Percentiles rank a stretch among this genome's conserved stretches.
These are phyloP conservation scores for Fusarium avenaceum DNA, from an alignment of 2,329 filamentous ascomycete genomes.

Conservation along the genomic window DNA sequence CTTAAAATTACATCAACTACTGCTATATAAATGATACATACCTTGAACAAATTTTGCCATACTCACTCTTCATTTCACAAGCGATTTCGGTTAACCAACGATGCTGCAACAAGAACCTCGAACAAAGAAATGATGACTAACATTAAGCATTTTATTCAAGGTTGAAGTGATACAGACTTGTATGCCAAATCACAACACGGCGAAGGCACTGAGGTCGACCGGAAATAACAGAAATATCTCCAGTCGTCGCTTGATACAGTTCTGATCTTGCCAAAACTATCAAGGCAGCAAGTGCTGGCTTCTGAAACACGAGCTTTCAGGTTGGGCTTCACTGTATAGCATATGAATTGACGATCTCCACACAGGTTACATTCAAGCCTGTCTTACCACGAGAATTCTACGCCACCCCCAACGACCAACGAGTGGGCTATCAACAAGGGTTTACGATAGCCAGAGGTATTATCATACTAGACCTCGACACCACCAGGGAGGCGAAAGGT, in stretches of 20 bases:
- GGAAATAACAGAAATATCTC: neutral
- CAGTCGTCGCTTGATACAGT: constrained; percentile 5
- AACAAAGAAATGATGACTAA: neutral
- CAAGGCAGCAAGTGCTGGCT: constrained; percentile 4
- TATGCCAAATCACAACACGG: neutral
- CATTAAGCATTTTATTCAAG: neutral
- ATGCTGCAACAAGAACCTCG: no score
- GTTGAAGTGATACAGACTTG: neutral
- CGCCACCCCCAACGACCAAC: constrained; percentile 27
- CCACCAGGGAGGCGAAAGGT: constrained; percentile 7
- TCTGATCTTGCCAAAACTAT: neutral
- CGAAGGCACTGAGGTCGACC: neutral
- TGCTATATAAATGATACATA: constrained; percentile 35
- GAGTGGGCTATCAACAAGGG: neutral
- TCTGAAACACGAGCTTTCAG: constrained; percentile 6
- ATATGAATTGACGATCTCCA: constrained; percentile 24
- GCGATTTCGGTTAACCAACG: constrained; percentile 3
- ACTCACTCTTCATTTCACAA: constrained; percentile 7
- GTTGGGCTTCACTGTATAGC: constrained; percentile 10
- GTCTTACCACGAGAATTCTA: constrained; percentile 1
- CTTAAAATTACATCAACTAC: constrained; percentile 22
- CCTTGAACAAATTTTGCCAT: constrained; percentile 1
- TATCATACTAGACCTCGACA: neutral
- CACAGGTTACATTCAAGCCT: constrained; percentile 23
- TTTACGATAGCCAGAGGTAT: neutral